Base-by-base conservation (phyloP, 441 rosid genomes). In the Gossypium schwendimanii region DNA sequence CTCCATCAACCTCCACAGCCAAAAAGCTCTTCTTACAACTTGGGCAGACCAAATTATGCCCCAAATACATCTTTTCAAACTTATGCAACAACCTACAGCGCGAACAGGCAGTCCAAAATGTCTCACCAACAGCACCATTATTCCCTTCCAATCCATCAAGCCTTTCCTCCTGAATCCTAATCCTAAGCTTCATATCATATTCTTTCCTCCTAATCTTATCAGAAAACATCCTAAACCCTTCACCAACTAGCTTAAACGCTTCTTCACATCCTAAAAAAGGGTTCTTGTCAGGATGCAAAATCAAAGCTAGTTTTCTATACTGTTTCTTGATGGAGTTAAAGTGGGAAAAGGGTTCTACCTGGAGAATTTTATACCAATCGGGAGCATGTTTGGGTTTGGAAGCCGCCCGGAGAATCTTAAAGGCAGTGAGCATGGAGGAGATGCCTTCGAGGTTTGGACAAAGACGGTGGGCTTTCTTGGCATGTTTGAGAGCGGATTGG, bases 261-360 rank as follows among this genome's bases (percentile, higher is more conserved):
- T 94, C 98, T 69, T 90, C 94, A 24, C 94, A 88, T 1, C 96
- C 96, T 18, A 76, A 57, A 39, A 75, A 81, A 0, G 87, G 82
- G 65, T 89, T 90, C 79, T 90, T 90, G 69, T 90, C 96, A 28
- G 98, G 97, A 75, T 89, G 92, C 81, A 94, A 75, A 14, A 81
- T 62, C 45, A 90, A 81, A 58, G 97, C 97, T 17, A 94, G 83
- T 62, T 82, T 84, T 86, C 82, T 94, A 82, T 87, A 91, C 76
- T 89, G 88, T 55, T 86, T 88, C 77, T 86, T 90, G 57, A 94
- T 82, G 6, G 83, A 65, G 72, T 87, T 84, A 53, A 84, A 76
- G 67, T 88, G 88, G 70, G 97, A 88, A 63, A 91, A 94, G 75
- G 95, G 96, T 70, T 88, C 96, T 79, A 90, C 93, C 91, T 90